Base-by-base conservation (phyloP, 2,329 filamentous ascomycete genomes). In the Xylariaceae sp. region DNA sequence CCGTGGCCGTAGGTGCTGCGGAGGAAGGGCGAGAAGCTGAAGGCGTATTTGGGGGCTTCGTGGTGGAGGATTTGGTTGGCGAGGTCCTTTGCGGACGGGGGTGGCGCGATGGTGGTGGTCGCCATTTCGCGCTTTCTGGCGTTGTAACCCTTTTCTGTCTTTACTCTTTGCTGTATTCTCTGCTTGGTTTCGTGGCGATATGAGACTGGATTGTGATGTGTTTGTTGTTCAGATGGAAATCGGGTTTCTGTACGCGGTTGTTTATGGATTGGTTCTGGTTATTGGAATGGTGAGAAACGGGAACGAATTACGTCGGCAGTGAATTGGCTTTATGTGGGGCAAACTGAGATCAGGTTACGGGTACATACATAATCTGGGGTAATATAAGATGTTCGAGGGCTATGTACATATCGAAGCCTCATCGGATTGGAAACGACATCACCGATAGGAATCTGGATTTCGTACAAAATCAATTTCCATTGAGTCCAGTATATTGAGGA, bases 11-110 rank as follows among this genome's bases (percentile, higher is more conserved):
- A 92, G 66, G 89, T 92, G 62, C 86, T 80, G 65, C 88, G 88
- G 44, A 96, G 85, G 77, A 96, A 96, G 51, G 90, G 88, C 37
- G 85, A 87, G 81, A 97, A 96, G 73, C 84, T 84, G 80, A 97
- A 96, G 67, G 79, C 84, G 77, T 90, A 88, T 60, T 73, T 68
- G 3, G 80, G 78, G 3, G 80, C 74, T 59, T 77, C 73, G 74
- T 85, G 85, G 60, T 80, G 75, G 67, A 88, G 82, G 72, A 88
- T 83, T 57, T 76, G 73, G 53, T 73, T 68, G 34, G 76, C 74
- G 51, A 78, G 70, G 37, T 67, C 68, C 5, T 56, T 61, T 51
- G 65, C 70, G 57, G 64, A 73, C 68, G 68, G 52, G 35, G 64
- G 59, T 39, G 64, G 64, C 18, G 66, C 56, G 35, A 59, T 71